Evolutionary conservation across 495 filamentous ascomycete genomes (phyloP), one percentile per base, ranked within the genome.

Genomic region (Collariella sp.): DNA sequence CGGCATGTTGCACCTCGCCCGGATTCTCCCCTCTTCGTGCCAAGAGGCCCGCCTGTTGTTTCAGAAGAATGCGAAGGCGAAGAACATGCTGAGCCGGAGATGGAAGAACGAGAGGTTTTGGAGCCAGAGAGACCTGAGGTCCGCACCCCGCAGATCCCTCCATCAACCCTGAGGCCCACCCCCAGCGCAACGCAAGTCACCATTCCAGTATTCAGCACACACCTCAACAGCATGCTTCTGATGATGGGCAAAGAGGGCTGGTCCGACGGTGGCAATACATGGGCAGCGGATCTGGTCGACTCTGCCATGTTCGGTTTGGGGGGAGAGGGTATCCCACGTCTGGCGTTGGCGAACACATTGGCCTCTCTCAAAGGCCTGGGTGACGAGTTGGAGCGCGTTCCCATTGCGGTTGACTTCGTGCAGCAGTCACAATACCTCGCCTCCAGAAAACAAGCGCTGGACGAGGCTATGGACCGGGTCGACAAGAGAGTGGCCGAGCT

Each of bases 171-270:
- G 7, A 22, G 35, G 13, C 38, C 11, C 3, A 19, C 55, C 7
- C 40, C 41, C 10, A 7, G 5, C 24, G 2, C 2, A 22, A 11
- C n/a, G 6, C 33, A 40, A n/a, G 16, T 15, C 16, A 23, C 18
- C 11, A 51, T 57, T 12, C 7, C 41, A 1, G 33, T 52, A 5
- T 16, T 3, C 5, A 42, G 52, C 22, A 13, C 12, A 10, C 46
- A 45, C 11, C 26, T 56, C 7, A 36, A 43, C 10, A 23, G 44
- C 3, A 47, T 60, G 46, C 34, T 20, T 18, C n/a, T 12, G 5
- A 11, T 51, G 7, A 51, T 60, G 41, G 57, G 57, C 1, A 38
- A 38, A 39, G 10, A 20, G 3, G 57, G 48, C 7, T 60, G 52
- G 52, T 55, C 57, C 2, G 47, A 26, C 12, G 18, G 13, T 13